Conservation (phyloP, 305 asterid species). For the Plantago rigida region DNA sequence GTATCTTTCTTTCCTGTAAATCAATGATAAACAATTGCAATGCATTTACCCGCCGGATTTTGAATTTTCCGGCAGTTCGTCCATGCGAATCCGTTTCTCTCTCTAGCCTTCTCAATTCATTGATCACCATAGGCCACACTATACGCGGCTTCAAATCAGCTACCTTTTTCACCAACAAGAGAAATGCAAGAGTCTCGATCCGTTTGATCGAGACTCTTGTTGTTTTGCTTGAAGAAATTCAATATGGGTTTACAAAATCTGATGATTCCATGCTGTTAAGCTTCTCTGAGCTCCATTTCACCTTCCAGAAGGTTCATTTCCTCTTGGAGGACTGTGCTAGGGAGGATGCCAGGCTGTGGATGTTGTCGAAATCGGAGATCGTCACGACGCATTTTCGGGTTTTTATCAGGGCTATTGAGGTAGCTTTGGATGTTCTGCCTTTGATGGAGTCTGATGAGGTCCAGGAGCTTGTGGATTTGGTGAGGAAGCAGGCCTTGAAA, state of each 20-base stretch:
- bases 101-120: constrained; percentile 37
- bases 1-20: background rate
- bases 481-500: constrained; percentile 38
- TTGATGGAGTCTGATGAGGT: constrained; percentile 31
- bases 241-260: constrained; percentile 14
- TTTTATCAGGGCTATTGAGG: constrained; percentile 38
- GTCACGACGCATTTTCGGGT: constrained; percentile 44
- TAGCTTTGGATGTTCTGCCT: constrained; percentile 54
- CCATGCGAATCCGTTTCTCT: constrained; percentile 51
- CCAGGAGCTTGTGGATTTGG: constrained; percentile 48
- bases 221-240: constrained; percentile 49
- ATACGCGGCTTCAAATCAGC: constrained; percentile 45
- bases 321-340: constrained; percentile 59
- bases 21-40: constrained; percentile 46
- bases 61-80: constrained; percentile 72
- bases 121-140: constrained; percentile 36
- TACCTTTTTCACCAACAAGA: constrained; percentile 45
- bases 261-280: constrained; percentile 26
- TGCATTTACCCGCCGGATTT: constrained; percentile 63
- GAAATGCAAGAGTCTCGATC: constrained; percentile 38
- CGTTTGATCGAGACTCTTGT: constrained; percentile 45
- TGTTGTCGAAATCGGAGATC: constrained; percentile 42
- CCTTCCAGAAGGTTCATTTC: constrained; percentile 59
- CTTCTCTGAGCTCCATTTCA: constrained; percentile 71
- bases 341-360: constrained; percentile 49